Percentiles rank a stretch among this genome's conserved stretches.
These are phyloP conservation scores for Aspergillus chevalieri DNA, from an alignment of 2,329 filamentous ascomycete genomes.

Conservation along the genomic window DNA sequence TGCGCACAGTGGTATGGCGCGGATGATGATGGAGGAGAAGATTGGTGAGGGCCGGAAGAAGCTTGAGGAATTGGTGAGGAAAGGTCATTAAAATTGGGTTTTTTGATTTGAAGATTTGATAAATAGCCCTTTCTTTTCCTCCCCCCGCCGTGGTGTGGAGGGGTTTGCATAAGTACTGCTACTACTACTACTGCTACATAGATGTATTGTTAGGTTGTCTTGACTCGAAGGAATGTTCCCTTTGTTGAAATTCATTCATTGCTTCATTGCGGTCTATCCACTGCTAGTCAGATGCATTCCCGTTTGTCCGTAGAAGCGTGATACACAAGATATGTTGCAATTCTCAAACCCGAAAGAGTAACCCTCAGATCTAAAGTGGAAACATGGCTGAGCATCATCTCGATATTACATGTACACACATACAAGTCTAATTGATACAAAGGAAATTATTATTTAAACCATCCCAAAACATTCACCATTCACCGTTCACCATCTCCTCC, in stretches of 20 bases:
- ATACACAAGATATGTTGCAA: too few species aligned
- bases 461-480: not conserved
- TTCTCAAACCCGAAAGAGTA: too few species aligned
- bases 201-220: not conserved
- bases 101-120: slow-evolving; percentile 8
- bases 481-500: not conserved
- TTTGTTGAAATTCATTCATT: too few species aligned
- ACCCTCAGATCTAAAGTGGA: too few species aligned
- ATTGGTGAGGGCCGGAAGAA: slow-evolving; percentile 68
- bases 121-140: not conserved
- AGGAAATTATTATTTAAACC: slow-evolving; percentile 2
- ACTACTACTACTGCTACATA: too few species aligned
- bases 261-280: too few species aligned
- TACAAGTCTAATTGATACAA: slow-evolving; percentile 18
- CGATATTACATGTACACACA: slow-evolving; percentile 8
- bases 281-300: too few species aligned
- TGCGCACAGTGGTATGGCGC: slow-evolving; percentile 65
- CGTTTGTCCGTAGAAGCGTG: too few species aligned
- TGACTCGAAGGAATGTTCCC: not conserved
- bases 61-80: slow-evolving; percentile 84
- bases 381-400: too few species aligned
- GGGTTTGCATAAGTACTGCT: not conserved
- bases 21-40: slow-evolving; percentile 71
- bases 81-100: slow-evolving; percentile 62
- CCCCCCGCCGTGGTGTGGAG: not conserved